phyloP scores from a whole-genome alignment of 176 grass and related monocot genomes.

The Triticum dicoccoides region DNA sequence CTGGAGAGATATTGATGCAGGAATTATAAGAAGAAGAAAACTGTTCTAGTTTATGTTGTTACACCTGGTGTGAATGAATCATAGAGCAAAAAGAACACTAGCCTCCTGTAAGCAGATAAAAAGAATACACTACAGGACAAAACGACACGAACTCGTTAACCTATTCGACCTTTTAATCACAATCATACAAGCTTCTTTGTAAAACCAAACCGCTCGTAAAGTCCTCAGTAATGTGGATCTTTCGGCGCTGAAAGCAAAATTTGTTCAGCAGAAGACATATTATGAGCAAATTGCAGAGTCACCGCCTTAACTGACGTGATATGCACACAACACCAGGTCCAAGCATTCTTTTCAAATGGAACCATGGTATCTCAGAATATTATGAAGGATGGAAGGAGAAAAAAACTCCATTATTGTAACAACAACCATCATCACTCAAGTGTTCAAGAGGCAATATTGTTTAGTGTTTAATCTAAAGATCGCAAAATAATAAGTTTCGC shows the following conservation, averaged over 20 bases:
- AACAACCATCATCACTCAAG: neutral
- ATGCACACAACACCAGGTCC: neutral
- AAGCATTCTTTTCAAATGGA: neutral
- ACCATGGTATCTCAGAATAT: constrained; percentile 7
- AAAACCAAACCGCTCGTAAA: neutral
- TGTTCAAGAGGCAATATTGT: neutral
- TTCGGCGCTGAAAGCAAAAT: neutral
- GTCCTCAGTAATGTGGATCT: neutral
- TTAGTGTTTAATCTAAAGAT: neutral
- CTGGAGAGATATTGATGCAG: constrained; percentile 34
- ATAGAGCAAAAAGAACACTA: too few relatives aligned
- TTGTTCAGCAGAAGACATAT: neutral
- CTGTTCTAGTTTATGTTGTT: too few relatives aligned
- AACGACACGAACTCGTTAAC: neutral
- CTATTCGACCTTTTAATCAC: neutral
- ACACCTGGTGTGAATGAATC: too few relatives aligned
- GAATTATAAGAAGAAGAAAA: neutral
- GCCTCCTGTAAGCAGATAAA: neutral
- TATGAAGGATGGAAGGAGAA: neutral
- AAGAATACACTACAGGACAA: neutral
- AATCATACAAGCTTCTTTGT: neutral
- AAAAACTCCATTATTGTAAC: neutral
- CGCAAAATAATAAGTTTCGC: neutral
- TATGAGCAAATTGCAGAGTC: neutral
- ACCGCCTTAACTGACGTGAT: neutral